These are phyloP conservation scores for Maudiozyma turicensis DNA, from an alignment of 805 yeast genomes.

Conservation along the genomic window DNA sequence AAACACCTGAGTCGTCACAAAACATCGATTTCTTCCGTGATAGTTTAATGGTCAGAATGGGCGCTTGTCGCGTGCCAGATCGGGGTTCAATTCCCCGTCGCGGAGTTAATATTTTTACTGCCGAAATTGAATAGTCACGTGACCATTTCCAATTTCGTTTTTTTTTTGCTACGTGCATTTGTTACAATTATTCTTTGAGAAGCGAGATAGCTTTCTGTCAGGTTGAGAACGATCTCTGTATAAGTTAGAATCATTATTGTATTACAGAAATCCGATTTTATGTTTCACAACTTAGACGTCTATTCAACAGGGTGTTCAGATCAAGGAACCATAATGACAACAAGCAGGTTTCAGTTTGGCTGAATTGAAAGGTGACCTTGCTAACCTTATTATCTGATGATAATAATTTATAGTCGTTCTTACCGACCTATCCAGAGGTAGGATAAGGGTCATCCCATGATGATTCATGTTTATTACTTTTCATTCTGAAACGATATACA, in stretches of 20 bases:
- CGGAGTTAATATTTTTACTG: slow-evolving; percentile 5
- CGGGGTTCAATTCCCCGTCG: slow-evolving; percentile 27
- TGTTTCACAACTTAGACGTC: too few species aligned
- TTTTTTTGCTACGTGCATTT: too few species aligned
- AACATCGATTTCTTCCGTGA: background rate
- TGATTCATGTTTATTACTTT: too few species aligned
- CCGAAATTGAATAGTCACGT: background rate
- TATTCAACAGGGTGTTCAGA: background rate
- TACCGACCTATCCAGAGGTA: background rate
- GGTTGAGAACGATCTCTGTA: too few species aligned
- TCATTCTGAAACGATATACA: too few species aligned
- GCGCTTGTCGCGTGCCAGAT: slow-evolving; percentile 27
- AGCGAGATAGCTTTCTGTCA: too few species aligned
- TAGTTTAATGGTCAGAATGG: slow-evolving; percentile 11
- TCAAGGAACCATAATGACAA: background rate
- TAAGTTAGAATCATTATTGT: too few species aligned
- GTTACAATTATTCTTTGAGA: too few species aligned
- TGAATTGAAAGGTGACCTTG: background rate
- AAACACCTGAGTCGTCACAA: too few species aligned
- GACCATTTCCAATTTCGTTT: background rate
- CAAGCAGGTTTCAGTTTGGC: background rate
- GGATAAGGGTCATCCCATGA: too few species aligned
- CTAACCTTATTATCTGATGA: background rate
- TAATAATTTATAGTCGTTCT: background rate
- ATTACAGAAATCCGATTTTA: too few species aligned